A percentile compares a stretch with the other conserved stretches of the same genome.
These are phyloP conservation scores for Paratrypanosoma confusum DNA, from an alignment of 208 protist genomes.

Conservation along the genomic window DNA sequence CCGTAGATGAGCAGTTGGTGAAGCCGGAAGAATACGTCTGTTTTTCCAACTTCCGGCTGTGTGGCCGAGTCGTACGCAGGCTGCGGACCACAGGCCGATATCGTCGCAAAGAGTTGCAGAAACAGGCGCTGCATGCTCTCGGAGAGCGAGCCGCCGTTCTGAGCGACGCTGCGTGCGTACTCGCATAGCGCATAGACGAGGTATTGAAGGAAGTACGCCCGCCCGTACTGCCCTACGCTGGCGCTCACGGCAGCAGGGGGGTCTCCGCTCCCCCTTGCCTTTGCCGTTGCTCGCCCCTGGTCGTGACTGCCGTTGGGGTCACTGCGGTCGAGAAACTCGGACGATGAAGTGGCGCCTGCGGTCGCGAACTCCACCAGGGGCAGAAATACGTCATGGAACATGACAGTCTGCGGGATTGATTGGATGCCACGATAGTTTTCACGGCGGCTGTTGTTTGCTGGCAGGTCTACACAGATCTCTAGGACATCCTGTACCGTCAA, in stretches of 20 bases:
- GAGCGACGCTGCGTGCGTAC: slow-evolving; percentile 15
- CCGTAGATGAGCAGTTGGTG: slow-evolving; percentile 3
- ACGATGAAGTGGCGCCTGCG: background rate
- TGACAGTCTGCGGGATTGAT: no score
- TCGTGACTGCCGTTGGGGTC: background rate
- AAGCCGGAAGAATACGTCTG: slow-evolving; percentile 3
- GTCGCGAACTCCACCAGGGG: background rate
- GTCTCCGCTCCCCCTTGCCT: background rate
- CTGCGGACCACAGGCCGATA: no score
- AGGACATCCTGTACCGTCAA: no score
- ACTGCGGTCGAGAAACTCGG: background rate
- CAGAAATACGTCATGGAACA: background rate
- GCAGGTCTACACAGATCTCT: no score
- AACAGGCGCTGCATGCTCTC: slow-evolving; percentile 10
- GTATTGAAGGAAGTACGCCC: slow-evolving; percentile 7
- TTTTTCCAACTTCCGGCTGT: no score
- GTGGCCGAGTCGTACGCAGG: no score
- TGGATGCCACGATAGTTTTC: no score
- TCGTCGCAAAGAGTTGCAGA: background rate
- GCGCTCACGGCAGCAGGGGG: background rate
- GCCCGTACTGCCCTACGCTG: background rate
- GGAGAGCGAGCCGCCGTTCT: slow-evolving; percentile 2
- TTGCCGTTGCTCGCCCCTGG: background rate
- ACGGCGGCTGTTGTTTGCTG: no score
- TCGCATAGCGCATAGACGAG: slow-evolving; percentile 15